Base-by-base conservation (phyloP, 2,329 filamentous ascomycete genomes). In the Verticillium klebahnii region DNA sequence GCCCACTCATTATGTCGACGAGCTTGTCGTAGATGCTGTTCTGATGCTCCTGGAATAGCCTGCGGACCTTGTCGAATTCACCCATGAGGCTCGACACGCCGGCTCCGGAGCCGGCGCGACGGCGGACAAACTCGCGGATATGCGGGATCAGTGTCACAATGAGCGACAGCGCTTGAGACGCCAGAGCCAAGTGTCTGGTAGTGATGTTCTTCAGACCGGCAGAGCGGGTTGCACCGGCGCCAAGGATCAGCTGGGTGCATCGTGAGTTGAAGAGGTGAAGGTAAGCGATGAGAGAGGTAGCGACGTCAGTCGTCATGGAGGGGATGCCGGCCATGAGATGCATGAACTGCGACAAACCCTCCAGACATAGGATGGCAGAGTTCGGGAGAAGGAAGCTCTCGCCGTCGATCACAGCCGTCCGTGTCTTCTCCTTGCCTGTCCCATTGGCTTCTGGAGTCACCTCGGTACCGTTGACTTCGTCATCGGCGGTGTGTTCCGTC, bases 121-220 rank as follows among this genome's bases (percentile, higher is more conserved):
- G 87, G 12, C 95, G 89, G 25, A 96, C 87, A 68, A 96, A 97
- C 75, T 98, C 95, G 55, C 94, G 88, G 32, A 97, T 84, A 71
- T 98, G 93, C 0, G 95, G 94, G 5, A 97, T 89, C 1, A 98
- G 80, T 0, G 92, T 88, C 29, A 93, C 90, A 56, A 96, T 87
- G 73, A 99, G 97, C 55, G 90, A 89, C 23, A 98, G 78, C 0
- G 93, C 91, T 74, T 97, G 94, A 0, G 91, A 93, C 2, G 95
- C 93, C 19, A 98, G 86, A 0, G 95, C 93, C 1, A 99, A 84
- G 75, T 99, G 94, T 69, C 95, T 95, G 0, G 95, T 97, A 0
- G 92, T 97, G 73, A 99, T 99, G 70, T 97, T 97, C 73, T 93
- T 97, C 23, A 99, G 80, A 0, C 94, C 94, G 1, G 93, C 95